A percentile compares a stretch with the other conserved stretches of the same genome.
phyloP scores from a whole-genome alignment of 768 basidiomycete species.

The Austroboletus eburneus region DNA sequence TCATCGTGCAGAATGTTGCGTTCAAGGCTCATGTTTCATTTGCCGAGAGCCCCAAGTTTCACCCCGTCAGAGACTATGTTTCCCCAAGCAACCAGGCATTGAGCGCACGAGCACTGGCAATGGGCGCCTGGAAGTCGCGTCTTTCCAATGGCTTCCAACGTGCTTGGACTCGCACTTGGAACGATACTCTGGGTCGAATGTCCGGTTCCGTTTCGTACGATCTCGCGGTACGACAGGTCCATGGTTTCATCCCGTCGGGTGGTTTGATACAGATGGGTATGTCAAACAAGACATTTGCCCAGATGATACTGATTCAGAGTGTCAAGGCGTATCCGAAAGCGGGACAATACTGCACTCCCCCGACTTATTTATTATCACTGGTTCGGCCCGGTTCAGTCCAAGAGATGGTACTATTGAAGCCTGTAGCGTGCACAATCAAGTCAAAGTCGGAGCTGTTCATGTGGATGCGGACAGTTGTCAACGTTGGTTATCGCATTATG shows the following conservation, averaged over 20 bases:
- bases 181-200: conserved; percentile 63
- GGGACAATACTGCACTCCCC: conserved; percentile 44
- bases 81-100: conserved; percentile 13
- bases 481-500: conserved; percentile 12
- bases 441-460: conserved; percentile 45
- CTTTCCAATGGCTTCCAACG: conserved; percentile 56
- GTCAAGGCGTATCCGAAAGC: conserved; percentile 23
- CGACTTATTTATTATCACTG: conserved; percentile 39
- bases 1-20: conserved; percentile 48
- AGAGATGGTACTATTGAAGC: conserved; percentile 49
- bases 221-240: conserved; percentile 45
- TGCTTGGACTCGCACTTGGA: conserved; percentile 67
- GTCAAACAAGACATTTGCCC: conserved; percentile 3
- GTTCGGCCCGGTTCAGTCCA: conserved; percentile 57
- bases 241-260: conserved; percentile 36
- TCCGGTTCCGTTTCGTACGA: conserved; percentile 52
- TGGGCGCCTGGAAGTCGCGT: conserved; percentile 63
- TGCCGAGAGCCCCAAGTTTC: conserved; percentile 41
- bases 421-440: conserved; percentile 44
- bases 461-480: conserved; percentile 42
- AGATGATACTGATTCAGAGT: background rate
- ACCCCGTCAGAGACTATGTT: conserved; percentile 9
- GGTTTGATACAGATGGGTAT: conserved; percentile 27
- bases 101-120: conserved; percentile 37
- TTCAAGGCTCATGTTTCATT: conserved; percentile 55